phyloP scores from a whole-genome alignment of 1,139 yeast species.

The Nakaseomyces delphensis region DNA sequence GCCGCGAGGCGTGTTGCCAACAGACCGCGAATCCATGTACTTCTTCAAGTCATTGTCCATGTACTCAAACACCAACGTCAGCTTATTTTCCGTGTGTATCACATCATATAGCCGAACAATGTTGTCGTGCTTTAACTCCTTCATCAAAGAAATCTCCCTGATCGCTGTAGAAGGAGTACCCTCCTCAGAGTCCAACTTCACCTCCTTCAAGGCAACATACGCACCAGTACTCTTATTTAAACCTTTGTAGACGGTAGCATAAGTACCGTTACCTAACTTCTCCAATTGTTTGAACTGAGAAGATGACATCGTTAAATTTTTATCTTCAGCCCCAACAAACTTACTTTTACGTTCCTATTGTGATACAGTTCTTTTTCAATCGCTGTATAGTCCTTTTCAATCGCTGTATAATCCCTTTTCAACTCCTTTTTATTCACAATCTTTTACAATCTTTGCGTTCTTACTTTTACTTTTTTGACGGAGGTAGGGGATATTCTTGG shows the following conservation, averaged over 20 bases:
- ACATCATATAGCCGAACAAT: slow-evolving; percentile 91
- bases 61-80: slow-evolving; percentile 84
- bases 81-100: slow-evolving; percentile 91
- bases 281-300: slow-evolving; percentile 44
- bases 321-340: no score
- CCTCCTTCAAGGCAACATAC: slow-evolving; percentile 88
- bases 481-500: no score
- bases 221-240: slow-evolving; percentile 87
- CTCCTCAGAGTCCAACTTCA: slow-evolving; percentile 89
- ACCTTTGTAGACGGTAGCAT: slow-evolving; percentile 96
- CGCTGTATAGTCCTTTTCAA: no score
- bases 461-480: no score
- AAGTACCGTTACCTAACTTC: slow-evolving; percentile 94
- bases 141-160: slow-evolving; percentile 92
- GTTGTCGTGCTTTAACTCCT: slow-evolving; percentile 89
- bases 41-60: slow-evolving; percentile 92
- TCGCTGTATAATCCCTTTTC: no score
- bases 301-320: no score
- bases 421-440: no score
- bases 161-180: slow-evolving; percentile 98
- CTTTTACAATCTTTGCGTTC: no score
- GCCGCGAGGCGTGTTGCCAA: slow-evolving; percentile 28
- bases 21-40: slow-evolving; percentile 66
- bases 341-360: neutral
- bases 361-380: no score